phyloP scores from a whole-genome alignment of 352 stramenopile species.

The Saprolegnia parasitica region DNA sequence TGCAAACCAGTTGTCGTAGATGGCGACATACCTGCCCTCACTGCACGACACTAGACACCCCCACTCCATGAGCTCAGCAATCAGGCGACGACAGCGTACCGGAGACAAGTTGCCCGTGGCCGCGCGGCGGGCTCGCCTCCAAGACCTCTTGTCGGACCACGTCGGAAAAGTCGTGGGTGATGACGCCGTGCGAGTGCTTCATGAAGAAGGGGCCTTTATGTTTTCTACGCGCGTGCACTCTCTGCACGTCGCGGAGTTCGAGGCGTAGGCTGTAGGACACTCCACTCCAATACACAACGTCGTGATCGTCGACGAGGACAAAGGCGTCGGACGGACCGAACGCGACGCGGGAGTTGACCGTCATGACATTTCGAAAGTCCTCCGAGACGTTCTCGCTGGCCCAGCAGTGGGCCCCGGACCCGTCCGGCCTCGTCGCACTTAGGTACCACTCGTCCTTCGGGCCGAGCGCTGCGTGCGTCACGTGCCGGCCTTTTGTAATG shows the following conservation, averaged over 20 bases:
- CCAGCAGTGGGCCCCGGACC: constrained; percentile 13
- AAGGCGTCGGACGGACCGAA: constrained; percentile 9
- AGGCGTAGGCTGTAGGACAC: too few species aligned
- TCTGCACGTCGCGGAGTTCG: too few species aligned
- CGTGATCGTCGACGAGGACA: too few species aligned
- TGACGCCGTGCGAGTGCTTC: too few species aligned
- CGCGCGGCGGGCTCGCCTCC: background rate
- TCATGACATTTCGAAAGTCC: constrained; percentile 13
- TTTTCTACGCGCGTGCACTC: too few species aligned
- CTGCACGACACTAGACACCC: background rate
- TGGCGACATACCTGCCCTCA: constrained; percentile 1
- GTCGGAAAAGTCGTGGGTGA: too few species aligned
- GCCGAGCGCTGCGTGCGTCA: too few species aligned
- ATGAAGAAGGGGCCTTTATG: too few species aligned
- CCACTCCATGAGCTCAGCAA: too few species aligned
- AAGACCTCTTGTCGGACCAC: too few species aligned
- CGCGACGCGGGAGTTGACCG: constrained; percentile 15
- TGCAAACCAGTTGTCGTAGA: constrained; percentile 4
- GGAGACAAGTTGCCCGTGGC: background rate
- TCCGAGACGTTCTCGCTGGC: background rate
- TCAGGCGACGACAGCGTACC: too few species aligned
- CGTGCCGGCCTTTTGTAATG: constrained; percentile 5
- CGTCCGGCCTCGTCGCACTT: constrained; percentile 6
- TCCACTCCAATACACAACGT: too few species aligned
- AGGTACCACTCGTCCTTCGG: constrained; percentile 21